Conservation (phyloP, 2,329 filamentous ascomycete genomes). For the Pyrenophora seminiperda region DNA sequence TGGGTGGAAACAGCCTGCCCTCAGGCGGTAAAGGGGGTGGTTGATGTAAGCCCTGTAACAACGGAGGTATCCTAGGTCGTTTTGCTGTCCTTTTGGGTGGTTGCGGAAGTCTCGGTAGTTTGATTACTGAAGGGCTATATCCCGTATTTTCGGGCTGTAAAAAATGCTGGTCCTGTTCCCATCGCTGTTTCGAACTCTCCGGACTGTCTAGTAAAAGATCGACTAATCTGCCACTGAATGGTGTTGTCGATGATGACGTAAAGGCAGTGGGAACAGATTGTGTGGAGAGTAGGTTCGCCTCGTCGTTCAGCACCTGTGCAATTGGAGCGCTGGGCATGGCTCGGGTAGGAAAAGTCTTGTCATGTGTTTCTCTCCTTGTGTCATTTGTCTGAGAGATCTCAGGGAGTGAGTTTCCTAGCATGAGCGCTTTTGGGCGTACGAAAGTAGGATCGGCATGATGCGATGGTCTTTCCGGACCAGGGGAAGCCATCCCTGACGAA, state of each 20-base stretch:
- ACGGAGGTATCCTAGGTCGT: slow-evolving; percentile 52
- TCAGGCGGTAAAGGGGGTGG: slow-evolving; percentile 60
- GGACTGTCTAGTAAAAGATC: slow-evolving; percentile 34
- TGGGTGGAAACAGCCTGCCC: slow-evolving; percentile 64
- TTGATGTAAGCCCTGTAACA: slow-evolving; percentile 66
- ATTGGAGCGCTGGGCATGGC: slow-evolving; percentile 40
- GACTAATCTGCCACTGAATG: slow-evolving; percentile 38
- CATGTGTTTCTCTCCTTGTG: slow-evolving; percentile 4
- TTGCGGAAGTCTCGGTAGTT: slow-evolving; percentile 49
- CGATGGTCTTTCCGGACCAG: slow-evolving; percentile 4
- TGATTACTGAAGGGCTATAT: slow-evolving; percentile 34
- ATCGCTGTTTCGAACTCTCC: slow-evolving; percentile 22
- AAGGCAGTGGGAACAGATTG: slow-evolving; percentile 19
- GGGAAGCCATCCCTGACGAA: not conserved
- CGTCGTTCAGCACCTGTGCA: slow-evolving; percentile 43
- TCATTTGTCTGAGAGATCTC: slow-evolving; percentile 8
- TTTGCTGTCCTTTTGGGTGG: slow-evolving; percentile 38
- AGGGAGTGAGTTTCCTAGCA: slow-evolving; percentile 7
- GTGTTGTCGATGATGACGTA: slow-evolving; percentile 20
- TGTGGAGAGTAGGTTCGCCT: slow-evolving; percentile 16
- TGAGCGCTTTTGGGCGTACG: slow-evolving; percentile 11
- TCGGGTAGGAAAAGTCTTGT: slow-evolving; percentile 5
- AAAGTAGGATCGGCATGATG: slow-evolving; percentile 8
- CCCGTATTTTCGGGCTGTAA: slow-evolving; percentile 17
- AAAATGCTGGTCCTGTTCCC: slow-evolving; percentile 29